Evolutionary conservation across 169 alveolate genomes (phyloP), one percentile per base, ranked within the genome.

Genomic region (Cryptosporidium sp.): DNA sequence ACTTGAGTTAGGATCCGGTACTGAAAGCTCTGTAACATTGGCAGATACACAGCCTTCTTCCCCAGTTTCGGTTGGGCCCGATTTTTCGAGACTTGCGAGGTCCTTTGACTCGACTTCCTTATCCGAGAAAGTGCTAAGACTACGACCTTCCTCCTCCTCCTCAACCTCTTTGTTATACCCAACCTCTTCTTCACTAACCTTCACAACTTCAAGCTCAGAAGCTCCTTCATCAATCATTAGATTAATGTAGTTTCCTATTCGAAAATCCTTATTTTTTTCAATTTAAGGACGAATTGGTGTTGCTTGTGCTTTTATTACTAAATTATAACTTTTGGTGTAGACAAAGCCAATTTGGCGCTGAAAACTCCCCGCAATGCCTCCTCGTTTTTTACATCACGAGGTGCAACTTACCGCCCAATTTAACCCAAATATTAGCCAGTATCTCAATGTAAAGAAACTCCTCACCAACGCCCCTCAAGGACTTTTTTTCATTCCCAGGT

Each of bases 111-210:
- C 86, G 1, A 31, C 86, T 55, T 73, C 86, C 86, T 73, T 73
- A 31, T 73, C 86, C 14, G 86, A 73, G 39, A 73, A 73, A 51
- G 86, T 73, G 71, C 86, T 73, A 16, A 73, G 48, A 39, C 86
- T 73, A 7, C 86, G 86, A 14, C 86, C 86, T 35, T 73, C 86
- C 86, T 73, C 86, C 58, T 73, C 86, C 39, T 73, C 86, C 86
- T 73, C 86, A 33, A 59, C 48, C 69, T 73, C 86, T 12, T 73
- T 73, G 31, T 29, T 51, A 55, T 73, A 73, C 68, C 86, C 86
- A 18, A 58, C 71, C 6, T 26, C 86, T 18, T 52, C 70, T 23
- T 73, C 86, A 31, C 86, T 26, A 31, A 55, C 71, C 51, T 52
- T 73, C 68, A 37, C 69, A 37, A 55, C 86, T 51, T 73, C 70